Evolutionary conservation across 192 early-diverging fungal species (phyloP), one percentile per base, ranked within the genome.

Genomic region (Coemansia sp.): DNA sequence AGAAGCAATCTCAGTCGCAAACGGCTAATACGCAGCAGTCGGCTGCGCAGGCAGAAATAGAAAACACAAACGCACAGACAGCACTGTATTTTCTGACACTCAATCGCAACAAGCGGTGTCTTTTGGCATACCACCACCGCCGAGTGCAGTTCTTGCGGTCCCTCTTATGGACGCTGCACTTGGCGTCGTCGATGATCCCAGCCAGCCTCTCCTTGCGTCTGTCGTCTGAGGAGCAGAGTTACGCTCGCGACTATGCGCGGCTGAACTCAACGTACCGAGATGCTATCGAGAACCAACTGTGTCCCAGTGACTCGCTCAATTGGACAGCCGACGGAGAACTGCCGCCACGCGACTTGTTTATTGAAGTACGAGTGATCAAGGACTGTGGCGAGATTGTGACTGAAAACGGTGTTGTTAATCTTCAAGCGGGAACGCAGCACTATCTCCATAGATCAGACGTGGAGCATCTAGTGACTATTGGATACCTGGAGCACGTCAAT

Each of bases 301-400:
- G 71, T 36, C 76, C 70, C 0, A 65, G 51, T 5, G 87, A 87
- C 29, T 82, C 75, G 42, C 84, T 97, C 0, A 95, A 96, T 74
- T 74, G 98, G 74, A 86, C 85, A 2, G 85, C 89, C 0, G 88
- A 89, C 9, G 87, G 90, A 42, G 83, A 94, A 42, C 72, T 89
- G 0, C 97, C 97, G 36, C 97, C 97, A 7, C 86, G 87, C 68
- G 95, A 99, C 70, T 69, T 96, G 67, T 95, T 92, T 80, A 90
- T 96, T n/a, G 92, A 93, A 64, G 92, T 99, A 29, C 76, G 96
- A 2, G 97, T 98, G 2, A 38, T 94, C 48, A 87, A 85, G 61
- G 94, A 98, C 61, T 90, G 89, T 70, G 97, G 97, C 44, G 94
- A 97, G 77, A 89, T 97, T 42, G 87, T 91, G 58, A 94, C 94